phyloP scores from a whole-genome alignment of 208 protist genomes.

The Polymyxa betae region DNA sequence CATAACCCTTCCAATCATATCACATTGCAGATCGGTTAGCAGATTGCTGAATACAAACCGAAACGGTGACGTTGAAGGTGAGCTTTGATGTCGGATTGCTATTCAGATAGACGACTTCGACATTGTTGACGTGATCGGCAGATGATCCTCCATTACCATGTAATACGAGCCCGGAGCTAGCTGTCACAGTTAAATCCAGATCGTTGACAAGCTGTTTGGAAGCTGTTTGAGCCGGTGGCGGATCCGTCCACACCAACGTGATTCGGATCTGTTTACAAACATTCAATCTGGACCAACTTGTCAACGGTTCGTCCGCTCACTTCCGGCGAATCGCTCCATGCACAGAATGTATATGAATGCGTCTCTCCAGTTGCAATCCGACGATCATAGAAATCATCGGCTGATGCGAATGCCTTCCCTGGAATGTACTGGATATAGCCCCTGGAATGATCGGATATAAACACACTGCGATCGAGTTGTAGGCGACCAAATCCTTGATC shows the following conservation, averaged over 20 bases:
- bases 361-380: background rate
- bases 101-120: background rate
- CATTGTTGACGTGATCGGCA: background rate
- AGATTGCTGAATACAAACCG: too few relatives aligned
- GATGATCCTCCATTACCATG: background rate
- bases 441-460: background rate
- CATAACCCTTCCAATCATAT: too few relatives aligned
- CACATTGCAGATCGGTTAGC: too few relatives aligned
- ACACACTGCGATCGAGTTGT: background rate
- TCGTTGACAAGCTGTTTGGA: background rate
- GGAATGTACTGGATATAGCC: slow-evolving; percentile 1
- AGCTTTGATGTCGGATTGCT: background rate
- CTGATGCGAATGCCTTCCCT: background rate
- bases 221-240: background rate
- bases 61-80: background rate
- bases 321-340: background rate
- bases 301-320: too few relatives aligned
- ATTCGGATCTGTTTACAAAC: background rate
- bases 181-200: background rate
- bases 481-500: background rate
- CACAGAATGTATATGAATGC: background rate
- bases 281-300: too few relatives aligned
- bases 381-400: background rate
- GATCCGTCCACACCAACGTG: background rate
- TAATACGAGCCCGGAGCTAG: background rate